phyloP scores from a whole-genome alignment of 495 filamentous ascomycete genomes.

The Penicillium atrosanguineum region DNA sequence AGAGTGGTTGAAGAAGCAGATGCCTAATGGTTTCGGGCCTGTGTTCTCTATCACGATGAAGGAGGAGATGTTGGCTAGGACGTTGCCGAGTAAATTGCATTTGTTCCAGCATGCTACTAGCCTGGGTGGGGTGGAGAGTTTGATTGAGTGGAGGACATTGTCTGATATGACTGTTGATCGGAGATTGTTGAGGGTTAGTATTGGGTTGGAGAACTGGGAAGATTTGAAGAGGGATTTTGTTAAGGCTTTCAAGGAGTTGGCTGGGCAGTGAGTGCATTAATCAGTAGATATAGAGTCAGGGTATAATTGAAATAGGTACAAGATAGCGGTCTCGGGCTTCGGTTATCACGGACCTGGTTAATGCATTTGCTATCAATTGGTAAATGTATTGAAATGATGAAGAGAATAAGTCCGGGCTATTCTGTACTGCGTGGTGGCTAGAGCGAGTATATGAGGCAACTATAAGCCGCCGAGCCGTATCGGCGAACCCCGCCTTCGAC shows the following conservation, averaged over 20 bases:
- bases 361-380: background rate
- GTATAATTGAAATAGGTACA: background rate
- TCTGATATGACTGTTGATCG: conserved; percentile 70
- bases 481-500: background rate
- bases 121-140: conserved; percentile 87
- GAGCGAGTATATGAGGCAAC: background rate
- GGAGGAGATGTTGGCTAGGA: conserved; percentile 55
- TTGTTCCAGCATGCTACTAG: conserved; percentile 95
- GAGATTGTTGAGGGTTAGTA: conserved; percentile 73
- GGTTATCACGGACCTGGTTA: background rate
- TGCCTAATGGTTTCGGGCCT: conserved; percentile 87
- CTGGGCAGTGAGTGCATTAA: background rate
- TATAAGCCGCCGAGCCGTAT: background rate
- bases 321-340: background rate
- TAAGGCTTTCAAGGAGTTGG: conserved; percentile 53
- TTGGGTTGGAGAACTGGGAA: conserved; percentile 85
- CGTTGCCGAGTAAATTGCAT: conserved; percentile 70
- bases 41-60: conserved; percentile 77
- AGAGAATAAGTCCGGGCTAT: no score
- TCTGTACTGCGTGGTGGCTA: no score
- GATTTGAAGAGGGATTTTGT: conserved; percentile 78
- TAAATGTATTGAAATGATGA: background rate
- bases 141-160: conserved; percentile 76
- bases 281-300: background rate
- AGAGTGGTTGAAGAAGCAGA: conserved; percentile 78